Base-by-base conservation (phyloP, 768 basidiomycete genomes). In the Tulasnella sp. region DNA sequence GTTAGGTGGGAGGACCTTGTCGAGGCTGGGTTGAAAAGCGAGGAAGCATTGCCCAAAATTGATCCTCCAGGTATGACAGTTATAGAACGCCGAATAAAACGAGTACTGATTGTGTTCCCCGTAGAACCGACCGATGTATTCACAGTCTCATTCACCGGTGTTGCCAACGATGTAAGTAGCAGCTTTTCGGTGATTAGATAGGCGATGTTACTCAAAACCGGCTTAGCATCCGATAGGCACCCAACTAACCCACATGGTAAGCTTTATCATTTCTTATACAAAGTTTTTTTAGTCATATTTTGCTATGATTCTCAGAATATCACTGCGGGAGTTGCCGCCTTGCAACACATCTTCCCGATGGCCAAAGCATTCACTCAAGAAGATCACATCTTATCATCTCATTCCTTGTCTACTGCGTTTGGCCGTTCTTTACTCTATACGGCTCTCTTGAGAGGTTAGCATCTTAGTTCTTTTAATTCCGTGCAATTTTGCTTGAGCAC, bases 241-340 rank as follows among this genome's bases (percentile, higher is more conserved):
- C 6, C 78, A 79, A 53, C 66, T 91, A 28, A 86, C 86, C 0
- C 86, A 90, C 62, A 74, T 83, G 34, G 65, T 65, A 46, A 43
- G 63, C 57, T 16, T 29, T 10, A 19, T 34, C 3, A 5, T 2
- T 13, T 5, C 25, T 13, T 10, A 34, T 5, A 43, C 12, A 28
- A 8, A 53, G n/a, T 52, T 15, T n/a, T 37, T 29, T 40, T 22
- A 31, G 19, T 15, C 13, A 34, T n/a, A n/a, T 10, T 49, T 48
- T 52, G n/a, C 24, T 31, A 53, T 32, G 25, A 44, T 4, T 56
- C 29, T 20, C 54, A 69, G 63, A 90, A 89, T 57, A 61, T 93
- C 53, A 92, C 88, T 2, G 86, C 91, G 3, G 91, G 87, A 29
- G 81, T 91, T n/a, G 78, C 87, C 0, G 83, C 83, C 3, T 69